Evolutionary conservation across 805 yeast species (phyloP).

Genomic region (Priceomyces castillae): DNA sequence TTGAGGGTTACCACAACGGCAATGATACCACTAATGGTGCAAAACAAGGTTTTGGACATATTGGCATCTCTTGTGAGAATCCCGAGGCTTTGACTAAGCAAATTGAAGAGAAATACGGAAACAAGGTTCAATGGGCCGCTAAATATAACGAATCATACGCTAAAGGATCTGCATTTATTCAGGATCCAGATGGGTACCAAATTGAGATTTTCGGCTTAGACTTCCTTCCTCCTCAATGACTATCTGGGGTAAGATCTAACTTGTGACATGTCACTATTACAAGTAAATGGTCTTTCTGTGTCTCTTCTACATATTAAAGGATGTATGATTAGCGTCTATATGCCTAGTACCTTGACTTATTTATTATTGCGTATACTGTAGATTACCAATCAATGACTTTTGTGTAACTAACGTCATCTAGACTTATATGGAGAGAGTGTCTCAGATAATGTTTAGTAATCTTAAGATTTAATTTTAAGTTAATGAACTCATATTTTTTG

Average conservation of each 20-base stretch:
- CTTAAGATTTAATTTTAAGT: background rate
- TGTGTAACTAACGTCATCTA: background rate
- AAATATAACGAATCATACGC: constrained; percentile 55
- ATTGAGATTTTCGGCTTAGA: constrained; percentile 61
- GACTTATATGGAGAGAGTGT: background rate
- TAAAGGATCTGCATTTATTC: constrained; percentile 65
- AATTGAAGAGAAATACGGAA: constrained; percentile 44
- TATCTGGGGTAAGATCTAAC: background rate
- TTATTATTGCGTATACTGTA: background rate
- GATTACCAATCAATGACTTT: background rate
- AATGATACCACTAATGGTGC: constrained; percentile 53
- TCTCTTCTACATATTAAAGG: too few relatives aligned
- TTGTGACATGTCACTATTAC: too few relatives aligned
- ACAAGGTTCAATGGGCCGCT: constrained; percentile 51
- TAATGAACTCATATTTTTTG: constrained; percentile 1
- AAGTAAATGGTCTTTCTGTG: too few relatives aligned
- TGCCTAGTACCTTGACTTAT: too few relatives aligned
- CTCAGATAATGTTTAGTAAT: background rate
- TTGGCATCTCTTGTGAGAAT: constrained; percentile 67
- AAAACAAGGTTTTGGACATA: constrained; percentile 84
- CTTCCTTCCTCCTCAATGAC: constrained; percentile 1
- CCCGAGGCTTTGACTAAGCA: constrained; percentile 56
- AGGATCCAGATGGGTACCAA: constrained; percentile 90
- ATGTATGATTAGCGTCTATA: too few relatives aligned
- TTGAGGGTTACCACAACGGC: constrained; percentile 77